Conservation (phyloP, 1,284 basidiomycete species). For the Irpex lacteus region DNA sequence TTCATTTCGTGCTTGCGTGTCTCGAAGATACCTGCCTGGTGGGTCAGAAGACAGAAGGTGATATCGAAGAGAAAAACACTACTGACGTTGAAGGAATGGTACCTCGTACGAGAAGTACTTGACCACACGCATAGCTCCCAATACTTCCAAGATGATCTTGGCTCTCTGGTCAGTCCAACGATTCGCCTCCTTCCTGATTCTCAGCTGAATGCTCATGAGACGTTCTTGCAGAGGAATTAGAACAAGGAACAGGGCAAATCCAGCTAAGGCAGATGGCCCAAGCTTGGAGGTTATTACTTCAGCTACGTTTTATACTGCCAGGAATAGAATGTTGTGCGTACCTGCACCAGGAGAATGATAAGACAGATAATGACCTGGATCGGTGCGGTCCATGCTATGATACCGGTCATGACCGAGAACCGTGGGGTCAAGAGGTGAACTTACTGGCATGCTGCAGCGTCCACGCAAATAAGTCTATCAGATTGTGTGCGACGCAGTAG, state of each 20-base stretch:
- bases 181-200: slow-evolving; percentile 57
- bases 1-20: slow-evolving; percentile 54
- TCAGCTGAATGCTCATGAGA: slow-evolving; percentile 69
- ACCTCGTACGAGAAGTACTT: slow-evolving; percentile 76
- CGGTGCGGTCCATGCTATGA: slow-evolving; percentile 63
- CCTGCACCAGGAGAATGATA: slow-evolving; percentile 59
- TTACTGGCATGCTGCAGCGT: slow-evolving; percentile 41
- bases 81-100: slow-evolving; percentile 60
- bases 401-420: background rate
- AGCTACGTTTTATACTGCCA: background rate
- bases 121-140: slow-evolving; percentile 71
- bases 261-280: slow-evolving; percentile 74
- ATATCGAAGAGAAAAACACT: background rate
- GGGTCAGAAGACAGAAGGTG: background rate
- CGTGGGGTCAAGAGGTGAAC: slow-evolving; percentile 6
- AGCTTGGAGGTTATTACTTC: slow-evolving; percentile 38
- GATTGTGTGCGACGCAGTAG: background rate
- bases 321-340: slow-evolving; percentile 21
- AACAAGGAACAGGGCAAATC: slow-evolving; percentile 71
- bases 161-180: slow-evolving; percentile 72
- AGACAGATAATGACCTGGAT: slow-evolving; percentile 64
- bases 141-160: slow-evolving; percentile 64
- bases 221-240: slow-evolving; percentile 70
- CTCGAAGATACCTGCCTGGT: slow-evolving; percentile 45
- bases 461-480: background rate